Evolutionary conservation across 1,284 basidiomycete species (phyloP), one percentile per base, ranked within the genome.

Genomic region (Puccinia polysora): DNA sequence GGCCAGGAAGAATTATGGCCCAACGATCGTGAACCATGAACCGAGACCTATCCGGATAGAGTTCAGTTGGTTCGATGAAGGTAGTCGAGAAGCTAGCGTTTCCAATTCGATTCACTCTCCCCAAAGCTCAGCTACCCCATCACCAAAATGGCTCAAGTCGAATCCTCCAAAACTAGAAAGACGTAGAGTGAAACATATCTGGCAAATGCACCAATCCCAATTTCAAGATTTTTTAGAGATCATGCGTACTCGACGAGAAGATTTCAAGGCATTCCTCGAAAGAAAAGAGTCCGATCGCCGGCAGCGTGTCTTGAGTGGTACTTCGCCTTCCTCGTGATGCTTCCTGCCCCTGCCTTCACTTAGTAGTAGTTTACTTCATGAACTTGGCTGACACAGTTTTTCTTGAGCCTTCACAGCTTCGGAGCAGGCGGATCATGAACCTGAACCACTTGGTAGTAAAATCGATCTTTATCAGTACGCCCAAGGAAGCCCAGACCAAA

Each of bases 21-120:
- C 50, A n/a, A 56, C 47, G 7, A 14, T 43, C 4, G 15, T 38
- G n/a, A 25, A 36, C 32, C 62, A 49, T 20, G 70, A 73, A 40
- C 70, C 70, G 20, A 32, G 62, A 7, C 70, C 70, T 20, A 73
- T 73, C 20, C 49, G 70, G n/a, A 73, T 73, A 20, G 60, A 73
- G 30, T 58, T 53, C 25, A 55, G 49, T 25, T 72, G 38, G 59
- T 72, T 72, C 28, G 69, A 72, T 49, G 28, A 56, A 12, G 58
- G 59, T 0, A 63, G 49, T 30, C 30, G 59, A 28, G 38, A 62
- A 25, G 47, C 45, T 53, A 47, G 25, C 6, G 30, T 36, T 23
- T 47, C 20, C 6, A 28, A 47, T 55, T 18, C 50, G 1, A 38
- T 18, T n/a, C 18, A 34, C 32, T 55, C 52, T 2, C 34, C 50